These are phyloP conservation scores for Aspergillus hortae DNA, from an alignment of 2,329 filamentous ascomycete genomes.

Conservation along the genomic window DNA sequence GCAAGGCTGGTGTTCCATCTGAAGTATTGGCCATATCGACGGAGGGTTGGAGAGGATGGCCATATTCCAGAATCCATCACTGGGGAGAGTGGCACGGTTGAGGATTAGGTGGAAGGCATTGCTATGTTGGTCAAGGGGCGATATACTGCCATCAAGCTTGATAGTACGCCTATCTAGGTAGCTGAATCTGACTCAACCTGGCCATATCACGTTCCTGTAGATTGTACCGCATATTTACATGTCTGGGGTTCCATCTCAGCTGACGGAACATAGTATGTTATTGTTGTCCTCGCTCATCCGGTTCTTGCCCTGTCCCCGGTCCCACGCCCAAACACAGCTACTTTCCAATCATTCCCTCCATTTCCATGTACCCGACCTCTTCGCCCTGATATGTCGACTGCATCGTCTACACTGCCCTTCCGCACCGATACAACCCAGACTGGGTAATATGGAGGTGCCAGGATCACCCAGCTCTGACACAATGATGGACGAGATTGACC, in stretches of 20 bases:
- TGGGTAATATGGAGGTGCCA: neutral
- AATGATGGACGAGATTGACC: slow-evolving; percentile 19
- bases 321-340: too few relatives aligned
- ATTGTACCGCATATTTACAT: too few relatives aligned
- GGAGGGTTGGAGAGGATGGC: neutral
- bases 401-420: neutral
- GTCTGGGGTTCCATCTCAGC: too few relatives aligned
- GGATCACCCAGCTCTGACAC: neutral
- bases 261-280: too few relatives aligned
- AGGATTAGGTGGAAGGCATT: neutral
- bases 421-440: neutral
- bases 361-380: neutral
- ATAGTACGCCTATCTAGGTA: neutral
- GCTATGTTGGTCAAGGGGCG: neutral
- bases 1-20: neutral
- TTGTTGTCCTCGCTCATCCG: too few relatives aligned
- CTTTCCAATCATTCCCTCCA: neutral
- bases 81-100: neutral
- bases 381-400: neutral
- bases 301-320: too few relatives aligned
- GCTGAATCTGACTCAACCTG: too few relatives aligned
- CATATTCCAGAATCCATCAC: neutral
- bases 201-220: too few relatives aligned
- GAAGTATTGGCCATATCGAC: neutral
- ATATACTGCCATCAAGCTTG: neutral